phyloP scores from a whole-genome alignment of 352 stramenopile species.

The Blastocystis sp. region DNA sequence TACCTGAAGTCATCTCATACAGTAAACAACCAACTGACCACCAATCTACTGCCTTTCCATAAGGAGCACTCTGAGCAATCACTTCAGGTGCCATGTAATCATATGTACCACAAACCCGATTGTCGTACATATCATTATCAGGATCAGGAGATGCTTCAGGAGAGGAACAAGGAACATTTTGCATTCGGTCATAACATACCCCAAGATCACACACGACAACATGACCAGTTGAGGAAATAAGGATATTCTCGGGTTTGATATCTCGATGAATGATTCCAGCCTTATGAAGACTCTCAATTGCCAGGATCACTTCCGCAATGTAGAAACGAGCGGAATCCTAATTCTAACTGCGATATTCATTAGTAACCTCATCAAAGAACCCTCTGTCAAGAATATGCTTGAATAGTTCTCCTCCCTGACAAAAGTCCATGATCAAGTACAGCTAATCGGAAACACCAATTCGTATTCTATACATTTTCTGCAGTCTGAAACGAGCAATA shows the following conservation, averaged over 20 bases:
- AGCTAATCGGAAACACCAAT: constrained; percentile 67
- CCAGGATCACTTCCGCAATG: constrained; percentile 81
- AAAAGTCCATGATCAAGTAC: constrained; percentile 97
- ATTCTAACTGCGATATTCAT: constrained; percentile 73
- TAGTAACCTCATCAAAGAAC: constrained; percentile 27
- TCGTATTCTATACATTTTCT: constrained; percentile 71
- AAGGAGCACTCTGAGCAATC: constrained; percentile 63
- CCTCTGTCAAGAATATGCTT: constrained; percentile 74
- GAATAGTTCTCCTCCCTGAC: constrained; percentile 89
- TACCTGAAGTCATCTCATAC: constrained; percentile 86
- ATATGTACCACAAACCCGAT: constrained; percentile 55
- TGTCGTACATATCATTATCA: constrained; percentile 45
- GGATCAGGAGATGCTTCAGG: background rate
- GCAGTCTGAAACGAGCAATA: constrained; percentile 87
- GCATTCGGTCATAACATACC: constrained; percentile 68
- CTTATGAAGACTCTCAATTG: constrained; percentile 83
- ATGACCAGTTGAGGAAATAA: constrained; percentile 84
- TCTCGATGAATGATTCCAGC: constrained; percentile 84
- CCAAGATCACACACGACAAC: constrained; percentile 93
- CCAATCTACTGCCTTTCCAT: constrained; percentile 84
- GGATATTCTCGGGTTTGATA: constrained; percentile 85
- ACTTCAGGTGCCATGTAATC: constrained; percentile 61
- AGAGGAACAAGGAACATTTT: background rate
- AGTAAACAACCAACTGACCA: constrained; percentile 84
- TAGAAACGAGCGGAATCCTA: constrained; percentile 87